phyloP scores from a whole-genome alignment of 345 rosid species.

The Sonneratia alba region DNA sequence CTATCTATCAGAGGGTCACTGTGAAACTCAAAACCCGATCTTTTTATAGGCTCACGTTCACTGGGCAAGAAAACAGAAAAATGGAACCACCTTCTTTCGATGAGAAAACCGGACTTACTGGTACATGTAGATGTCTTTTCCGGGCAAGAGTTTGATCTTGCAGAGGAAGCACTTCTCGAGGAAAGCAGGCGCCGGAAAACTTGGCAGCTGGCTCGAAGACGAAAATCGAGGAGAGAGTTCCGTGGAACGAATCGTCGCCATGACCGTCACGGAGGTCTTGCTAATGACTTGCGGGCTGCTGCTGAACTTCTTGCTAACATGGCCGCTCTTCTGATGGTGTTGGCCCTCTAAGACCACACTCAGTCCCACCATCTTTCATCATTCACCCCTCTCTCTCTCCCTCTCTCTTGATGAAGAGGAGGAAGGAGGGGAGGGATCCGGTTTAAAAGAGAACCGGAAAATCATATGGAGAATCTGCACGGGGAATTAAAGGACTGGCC shows the following conservation, averaged over 20 bases:
- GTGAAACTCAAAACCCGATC: no score
- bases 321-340: conserved; percentile 1
- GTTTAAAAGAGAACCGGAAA: no score
- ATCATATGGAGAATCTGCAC: no score
- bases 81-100: no score
- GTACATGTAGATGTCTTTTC: conserved; percentile 92
- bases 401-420: neutral
- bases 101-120: conserved; percentile 31
- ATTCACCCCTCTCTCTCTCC: neutral
- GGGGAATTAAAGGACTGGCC: no score
- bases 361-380: conserved; percentile 63
- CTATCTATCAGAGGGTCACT: no score
- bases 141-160: conserved; percentile 48
- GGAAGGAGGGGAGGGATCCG: no score
- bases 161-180: conserved; percentile 73
- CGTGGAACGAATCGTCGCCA: conserved; percentile 16
- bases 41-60: no score
- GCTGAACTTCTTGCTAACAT: conserved; percentile 1
- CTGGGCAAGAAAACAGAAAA: no score
- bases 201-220: conserved; percentile 4
- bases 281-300: conserved; percentile 38
- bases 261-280: conserved; percentile 26
- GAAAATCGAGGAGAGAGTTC: conserved; percentile 10
- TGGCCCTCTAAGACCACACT: conserved; percentile 61
- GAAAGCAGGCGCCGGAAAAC: conserved; percentile 25